Percentiles rank a stretch among this genome's conserved stretches.
Conservation (phyloP, 768 basidiomycete species). For the Tulasnella sp. region DNA sequence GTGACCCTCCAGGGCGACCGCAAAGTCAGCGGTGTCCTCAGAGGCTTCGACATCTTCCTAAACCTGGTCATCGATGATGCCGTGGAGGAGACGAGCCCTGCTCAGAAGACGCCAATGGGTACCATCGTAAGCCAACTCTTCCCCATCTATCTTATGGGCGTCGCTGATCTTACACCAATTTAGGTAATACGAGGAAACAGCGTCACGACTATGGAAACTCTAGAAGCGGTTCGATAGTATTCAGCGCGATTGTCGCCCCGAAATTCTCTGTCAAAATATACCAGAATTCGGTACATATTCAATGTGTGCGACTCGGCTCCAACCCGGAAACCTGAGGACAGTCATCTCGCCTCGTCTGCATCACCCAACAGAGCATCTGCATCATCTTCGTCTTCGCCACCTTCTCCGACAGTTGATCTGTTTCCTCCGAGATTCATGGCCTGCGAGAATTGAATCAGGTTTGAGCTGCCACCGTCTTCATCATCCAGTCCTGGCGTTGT, state of each 20-base stretch:
- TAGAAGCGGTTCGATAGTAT: constrained; percentile 55
- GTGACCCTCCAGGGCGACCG: constrained; percentile 91
- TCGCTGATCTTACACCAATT: constrained; percentile 14
- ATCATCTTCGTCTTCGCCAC: constrained; percentile 69
- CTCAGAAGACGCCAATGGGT: constrained; percentile 85
- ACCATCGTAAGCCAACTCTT: constrained; percentile 66
- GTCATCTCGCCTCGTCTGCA: constrained; percentile 60
- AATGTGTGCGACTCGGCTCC: background rate
- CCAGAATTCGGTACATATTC: background rate
- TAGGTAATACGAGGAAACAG: constrained; percentile 97
- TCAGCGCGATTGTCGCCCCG: background rate
- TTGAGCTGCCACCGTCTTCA: constrained; percentile 41
- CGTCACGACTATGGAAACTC: constrained; percentile 89
- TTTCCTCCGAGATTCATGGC: constrained; percentile 57
- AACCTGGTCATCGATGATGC: constrained; percentile 98
- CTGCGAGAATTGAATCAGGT: constrained; percentile 74
- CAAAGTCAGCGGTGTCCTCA: constrained; percentile 89
- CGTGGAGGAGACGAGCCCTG: constrained; percentile 82
- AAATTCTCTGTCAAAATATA: background rate
- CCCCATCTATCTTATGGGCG: background rate
- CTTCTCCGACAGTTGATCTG: constrained; percentile 62
- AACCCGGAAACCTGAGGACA: background rate
- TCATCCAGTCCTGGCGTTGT: constrained; percentile 28
- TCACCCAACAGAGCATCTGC: constrained; percentile 47
- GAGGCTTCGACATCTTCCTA: constrained; percentile 98